Evolutionary conservation across 306 rosid species (phyloP), one percentile per base, ranked within the genome.

Genomic region (Cicer yamashitae): DNA sequence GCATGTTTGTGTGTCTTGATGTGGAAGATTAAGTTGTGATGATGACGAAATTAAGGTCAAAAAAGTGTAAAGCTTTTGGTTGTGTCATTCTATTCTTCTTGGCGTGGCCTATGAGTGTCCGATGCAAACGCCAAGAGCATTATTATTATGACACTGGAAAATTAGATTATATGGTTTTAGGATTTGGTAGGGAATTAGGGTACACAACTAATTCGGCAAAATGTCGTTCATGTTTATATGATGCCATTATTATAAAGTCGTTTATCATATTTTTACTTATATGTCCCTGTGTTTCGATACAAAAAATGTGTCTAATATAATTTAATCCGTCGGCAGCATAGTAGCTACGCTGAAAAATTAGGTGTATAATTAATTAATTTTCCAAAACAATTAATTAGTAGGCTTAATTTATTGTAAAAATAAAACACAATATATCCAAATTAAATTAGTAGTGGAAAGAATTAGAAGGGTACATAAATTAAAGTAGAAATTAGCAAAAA

Each of bases 1-100:
- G 83, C 81, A 73, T 86, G 86, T 77, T 73, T 80, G 86, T 22
- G 84, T 82, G 83, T 69, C 85, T 82, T 86, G 1, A 61, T 53
- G 77, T 57, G 81, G 68, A 86, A 86, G 81, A 82, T 79, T 73
- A 79, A 76, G 53, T 79, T 72, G 68, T 62, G 77, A 80, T 80
- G 83, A 82, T 82, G 82, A 68, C 81, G 68, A 77, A 73, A 40
- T 69, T 82, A 65, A 61, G 82, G 81, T 76, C 64, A 79, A 82
- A 72, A 79, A 77, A 47, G 80, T 51, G 57, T 81, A 63, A 59
- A 63, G 68, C 59, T 81, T 84, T 70, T 63, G 17, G 73, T 64
- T 74, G 71, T 79, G 58, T 78, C 81, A 64, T 63, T 75, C 60
- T 75, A 81, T 75, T 75, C 76, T 62, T 52, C 70, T 81, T 82